Conservation (phyloP, 768 basidiomycete genomes). For the Kwoniella sp. region DNA sequence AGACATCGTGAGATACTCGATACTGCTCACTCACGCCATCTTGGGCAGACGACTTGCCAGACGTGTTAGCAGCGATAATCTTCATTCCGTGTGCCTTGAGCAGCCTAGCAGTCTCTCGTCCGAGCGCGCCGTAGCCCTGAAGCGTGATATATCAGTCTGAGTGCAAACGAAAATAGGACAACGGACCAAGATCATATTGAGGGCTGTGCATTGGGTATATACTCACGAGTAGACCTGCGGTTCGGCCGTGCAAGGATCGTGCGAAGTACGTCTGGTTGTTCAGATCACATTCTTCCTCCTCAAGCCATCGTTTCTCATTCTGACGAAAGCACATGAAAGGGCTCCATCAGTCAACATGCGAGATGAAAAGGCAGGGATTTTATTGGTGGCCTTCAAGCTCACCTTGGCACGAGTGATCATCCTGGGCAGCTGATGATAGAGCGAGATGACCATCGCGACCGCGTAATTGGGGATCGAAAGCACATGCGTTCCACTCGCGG, state of each 20-base stretch:
- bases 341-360: too few species aligned
- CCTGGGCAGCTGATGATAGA: slow-evolving; percentile 41
- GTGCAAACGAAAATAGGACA: too few species aligned
- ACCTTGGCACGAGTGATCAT: slow-evolving; percentile 40
- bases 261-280: slow-evolving; percentile 33
- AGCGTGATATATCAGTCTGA: too few species aligned
- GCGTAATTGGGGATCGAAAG: slow-evolving; percentile 49
- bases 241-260: slow-evolving; percentile 36
- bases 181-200: too few species aligned
- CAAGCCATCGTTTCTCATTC: slow-evolving; percentile 37
- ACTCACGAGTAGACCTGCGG: slow-evolving; percentile 50
- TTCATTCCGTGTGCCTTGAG: slow-evolving; percentile 47
- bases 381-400: slow-evolving; percentile 6
- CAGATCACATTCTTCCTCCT: slow-evolving; percentile 29
- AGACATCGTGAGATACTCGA: too few species aligned
- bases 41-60: slow-evolving; percentile 43
- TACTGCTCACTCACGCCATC: slow-evolving; percentile 45
- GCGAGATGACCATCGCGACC: slow-evolving; percentile 32
- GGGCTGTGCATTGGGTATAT: too few species aligned
- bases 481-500: slow-evolving; percentile 53
- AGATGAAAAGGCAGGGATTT: too few species aligned
- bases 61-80: slow-evolving; percentile 54
- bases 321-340: slow-evolving; percentile 1
- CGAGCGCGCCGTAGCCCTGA: slow-evolving; percentile 54
- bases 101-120: slow-evolving; percentile 51